These are phyloP conservation scores for Starmerella stigmatis DNA, from an alignment of 805 yeast genomes.

Conservation along the genomic window DNA sequence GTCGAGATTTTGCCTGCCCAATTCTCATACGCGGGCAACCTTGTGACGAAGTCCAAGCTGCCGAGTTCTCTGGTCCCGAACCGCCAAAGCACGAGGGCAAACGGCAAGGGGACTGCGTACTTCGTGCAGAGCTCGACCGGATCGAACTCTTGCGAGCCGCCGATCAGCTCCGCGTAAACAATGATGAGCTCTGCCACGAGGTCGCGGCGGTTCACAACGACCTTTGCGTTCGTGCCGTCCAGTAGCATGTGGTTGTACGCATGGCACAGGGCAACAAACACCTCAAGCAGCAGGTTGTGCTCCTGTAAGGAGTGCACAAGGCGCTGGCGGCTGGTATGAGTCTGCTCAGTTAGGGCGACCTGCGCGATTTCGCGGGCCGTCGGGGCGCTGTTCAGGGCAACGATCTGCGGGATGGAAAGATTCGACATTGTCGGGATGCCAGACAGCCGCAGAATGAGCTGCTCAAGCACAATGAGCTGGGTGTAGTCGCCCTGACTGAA, in stretches of 20 bases:
- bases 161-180: background rate
- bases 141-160: background rate
- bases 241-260: constrained; percentile 3
- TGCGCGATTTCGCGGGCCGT: constrained; percentile 4
- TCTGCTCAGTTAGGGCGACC: constrained; percentile 15
- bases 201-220: constrained; percentile 12
- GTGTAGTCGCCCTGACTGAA: constrained; percentile 9
- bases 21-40: background rate
- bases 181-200: constrained; percentile 7
- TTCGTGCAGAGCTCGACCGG: background rate
- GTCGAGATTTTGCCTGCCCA: background rate
- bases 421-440: constrained; percentile 14
- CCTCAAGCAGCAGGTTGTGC: background rate
- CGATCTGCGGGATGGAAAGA: constrained; percentile 15
- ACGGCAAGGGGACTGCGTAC: background rate
- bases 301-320: constrained; percentile 3
- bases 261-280: constrained; percentile 11
- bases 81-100: constrained; percentile 1
- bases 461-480: constrained; percentile 12
- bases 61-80: background rate
- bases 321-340: constrained; percentile 9
- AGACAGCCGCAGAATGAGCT: constrained; percentile 12
- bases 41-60: background rate
- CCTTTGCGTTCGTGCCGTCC: constrained; percentile 14
- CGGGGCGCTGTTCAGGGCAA: constrained; percentile 8